phyloP scores from a whole-genome alignment of 345 rosid species.

The Capsella bursapastoris region DNA sequence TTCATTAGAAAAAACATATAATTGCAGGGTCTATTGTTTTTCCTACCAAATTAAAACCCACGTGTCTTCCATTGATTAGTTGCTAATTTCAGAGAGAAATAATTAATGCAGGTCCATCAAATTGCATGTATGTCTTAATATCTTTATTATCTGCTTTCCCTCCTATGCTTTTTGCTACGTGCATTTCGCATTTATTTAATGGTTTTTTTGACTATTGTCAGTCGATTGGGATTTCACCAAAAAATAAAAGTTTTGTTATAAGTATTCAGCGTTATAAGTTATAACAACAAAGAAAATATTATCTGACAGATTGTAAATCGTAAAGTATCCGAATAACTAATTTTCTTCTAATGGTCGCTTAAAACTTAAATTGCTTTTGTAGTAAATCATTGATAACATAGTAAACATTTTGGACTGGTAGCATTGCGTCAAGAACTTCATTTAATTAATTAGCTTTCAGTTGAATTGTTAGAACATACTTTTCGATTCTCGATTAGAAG shows the following conservation, averaged over 20 bases:
- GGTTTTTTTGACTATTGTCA: conserved; percentile 39
- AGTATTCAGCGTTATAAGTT: conserved; percentile 20
- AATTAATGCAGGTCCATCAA: conserved; percentile 33
- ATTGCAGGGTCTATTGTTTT: conserved; percentile 28
- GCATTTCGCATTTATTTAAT: conserved; percentile 35
- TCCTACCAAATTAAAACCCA: conserved; percentile 31
- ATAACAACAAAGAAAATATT: not conserved
- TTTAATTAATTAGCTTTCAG: no score
- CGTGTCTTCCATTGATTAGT: conserved; percentile 36
- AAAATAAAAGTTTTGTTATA: not conserved
- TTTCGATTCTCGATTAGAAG: not conserved
- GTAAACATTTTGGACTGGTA: not conserved
- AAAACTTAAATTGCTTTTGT: not conserved
- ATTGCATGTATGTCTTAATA: conserved; percentile 44
- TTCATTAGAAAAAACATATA: no score
- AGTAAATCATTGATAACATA: conserved; percentile 5
- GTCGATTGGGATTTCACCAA: not conserved
- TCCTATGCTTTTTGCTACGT: conserved; percentile 34
- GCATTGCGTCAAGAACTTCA: not conserved
- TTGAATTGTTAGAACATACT: not conserved
- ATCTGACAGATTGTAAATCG: not conserved
- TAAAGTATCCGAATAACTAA: not conserved
- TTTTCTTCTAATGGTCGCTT: not conserved
- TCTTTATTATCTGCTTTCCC: conserved; percentile 6
- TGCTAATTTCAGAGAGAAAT: conserved; percentile 32